A percentile compares a stretch with the other conserved stretches of the same genome.
phyloP scores from a whole-genome alignment of 2,329 filamentous ascomycete species.

The Colletotrichum sansevieriae region DNA sequence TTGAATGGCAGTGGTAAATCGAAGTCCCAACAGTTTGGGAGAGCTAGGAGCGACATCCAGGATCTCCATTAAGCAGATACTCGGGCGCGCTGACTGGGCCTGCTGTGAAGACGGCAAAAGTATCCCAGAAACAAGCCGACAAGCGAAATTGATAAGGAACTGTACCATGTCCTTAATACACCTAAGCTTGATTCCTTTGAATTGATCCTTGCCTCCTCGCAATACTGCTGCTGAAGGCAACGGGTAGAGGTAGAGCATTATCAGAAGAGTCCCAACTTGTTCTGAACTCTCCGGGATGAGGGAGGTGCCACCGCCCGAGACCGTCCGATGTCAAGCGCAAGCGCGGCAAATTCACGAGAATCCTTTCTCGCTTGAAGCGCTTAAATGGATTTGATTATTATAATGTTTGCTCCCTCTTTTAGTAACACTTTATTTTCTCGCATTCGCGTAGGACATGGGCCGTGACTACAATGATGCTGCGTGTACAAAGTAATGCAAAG shows the following conservation, averaged over 20 bases:
- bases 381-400: too few species aligned
- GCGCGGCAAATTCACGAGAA: too few species aligned
- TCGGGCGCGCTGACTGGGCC: background rate
- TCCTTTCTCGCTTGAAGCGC: too few species aligned
- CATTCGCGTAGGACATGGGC: too few species aligned
- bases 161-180: too few species aligned
- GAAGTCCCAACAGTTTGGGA: conserved; percentile 22
- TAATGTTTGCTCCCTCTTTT: too few species aligned
- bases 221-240: background rate
- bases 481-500: too few species aligned
- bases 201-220: background rate
- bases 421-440: too few species aligned
- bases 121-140: too few species aligned
- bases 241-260: conserved; percentile 6
- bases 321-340: conserved; percentile 23
- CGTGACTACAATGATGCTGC: too few species aligned
- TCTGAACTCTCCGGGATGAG: conserved; percentile 23
- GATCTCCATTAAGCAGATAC: conserved; percentile 12
- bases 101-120: too few species aligned
- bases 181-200: background rate
- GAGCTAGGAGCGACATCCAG: background rate
- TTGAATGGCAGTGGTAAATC: background rate
- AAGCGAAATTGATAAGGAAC: too few species aligned
- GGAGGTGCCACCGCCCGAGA: conserved; percentile 1
- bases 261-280: conserved; percentile 23